phyloP scores from a whole-genome alignment of 805 yeast species.

The Wickerhamomyces pijperi region DNA sequence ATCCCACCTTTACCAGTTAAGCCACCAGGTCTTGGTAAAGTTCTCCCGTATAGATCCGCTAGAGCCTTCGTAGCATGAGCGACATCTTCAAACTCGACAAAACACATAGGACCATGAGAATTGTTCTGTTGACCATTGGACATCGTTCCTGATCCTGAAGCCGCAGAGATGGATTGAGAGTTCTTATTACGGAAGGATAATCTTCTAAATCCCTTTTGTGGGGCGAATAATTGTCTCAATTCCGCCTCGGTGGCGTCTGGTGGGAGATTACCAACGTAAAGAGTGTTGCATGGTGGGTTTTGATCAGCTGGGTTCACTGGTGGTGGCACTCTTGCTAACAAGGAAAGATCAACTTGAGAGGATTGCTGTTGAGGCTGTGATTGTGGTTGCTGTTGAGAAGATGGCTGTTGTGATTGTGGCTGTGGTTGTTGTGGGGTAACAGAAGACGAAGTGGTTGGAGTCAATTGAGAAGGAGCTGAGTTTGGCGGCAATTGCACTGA shows the following conservation, averaged over 20 bases:
- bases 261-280: slow-evolving; percentile 94
- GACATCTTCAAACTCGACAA: slow-evolving; percentile 96
- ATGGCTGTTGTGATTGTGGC: slow-evolving; percentile 3
- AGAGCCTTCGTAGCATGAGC: slow-evolving; percentile 86
- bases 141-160: slow-evolving; percentile 9
- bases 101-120: slow-evolving; percentile 95
- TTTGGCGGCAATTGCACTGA: slow-evolving; percentile 1
- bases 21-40: slow-evolving; percentile 71
- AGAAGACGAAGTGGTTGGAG: slow-evolving; percentile 4
- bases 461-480: slow-evolving; percentile 3
- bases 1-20: slow-evolving; percentile 82
- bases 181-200: slow-evolving; percentile 80
- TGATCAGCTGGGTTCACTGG: slow-evolving; percentile 98
- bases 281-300: slow-evolving; percentile 95
- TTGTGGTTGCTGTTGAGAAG: too few species aligned
- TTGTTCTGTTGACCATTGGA: slow-evolving; percentile 19
- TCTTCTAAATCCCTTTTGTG: slow-evolving; percentile 87
- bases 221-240: slow-evolving; percentile 73
- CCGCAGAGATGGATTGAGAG: slow-evolving; percentile 26
- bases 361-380: slow-evolving; percentile 7
- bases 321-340: slow-evolving; percentile 72
- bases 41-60: slow-evolving; percentile 88
- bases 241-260: slow-evolving; percentile 95
- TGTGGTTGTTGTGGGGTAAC: slow-evolving; percentile 2
- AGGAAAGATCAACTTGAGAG: slow-evolving; percentile 50